Percentiles rank a stretch among this genome's conserved stretches.
Conservation (phyloP, 345 rosid species). For the Iberis pinnata region DNA sequence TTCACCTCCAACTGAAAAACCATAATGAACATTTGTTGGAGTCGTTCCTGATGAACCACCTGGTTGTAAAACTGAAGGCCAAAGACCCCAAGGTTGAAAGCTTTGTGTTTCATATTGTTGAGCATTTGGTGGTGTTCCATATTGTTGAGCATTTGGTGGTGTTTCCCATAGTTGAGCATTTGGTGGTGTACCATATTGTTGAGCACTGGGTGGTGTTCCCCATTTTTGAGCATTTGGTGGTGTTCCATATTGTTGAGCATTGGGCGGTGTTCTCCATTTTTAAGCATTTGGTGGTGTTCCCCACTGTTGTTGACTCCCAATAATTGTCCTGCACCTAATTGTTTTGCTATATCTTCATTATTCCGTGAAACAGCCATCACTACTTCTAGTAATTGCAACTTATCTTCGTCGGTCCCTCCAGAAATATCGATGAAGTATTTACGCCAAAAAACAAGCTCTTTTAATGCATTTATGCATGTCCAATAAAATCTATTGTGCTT, state of each 20-base stretch:
- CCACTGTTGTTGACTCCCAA: background rate
- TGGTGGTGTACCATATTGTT: background rate
- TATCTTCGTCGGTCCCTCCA: background rate
- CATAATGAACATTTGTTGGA: background rate
- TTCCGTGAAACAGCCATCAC: no score
- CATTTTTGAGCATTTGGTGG: background rate
- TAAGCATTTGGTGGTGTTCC: background rate
- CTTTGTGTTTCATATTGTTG: no score
- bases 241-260: background rate
- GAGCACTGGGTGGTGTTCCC: background rate
- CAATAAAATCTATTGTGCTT: background rate
- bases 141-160: background rate
- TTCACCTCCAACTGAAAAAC: background rate
- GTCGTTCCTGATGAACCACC: background rate
- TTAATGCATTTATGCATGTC: background rate
- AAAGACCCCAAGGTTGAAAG: no score
- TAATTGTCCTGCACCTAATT: no score
- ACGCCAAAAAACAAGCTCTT: background rate
- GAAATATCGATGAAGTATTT: background rate
- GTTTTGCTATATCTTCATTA: no score
- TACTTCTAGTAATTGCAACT: no score
- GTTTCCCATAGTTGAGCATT: background rate
- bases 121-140: no score
- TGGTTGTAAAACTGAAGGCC: background rate
- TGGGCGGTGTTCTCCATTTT: background rate